A percentile compares a stretch with the other conserved stretches of the same genome.
Conservation (phyloP, 148 eudicot genomes). For the Rheum nobile region DNA sequence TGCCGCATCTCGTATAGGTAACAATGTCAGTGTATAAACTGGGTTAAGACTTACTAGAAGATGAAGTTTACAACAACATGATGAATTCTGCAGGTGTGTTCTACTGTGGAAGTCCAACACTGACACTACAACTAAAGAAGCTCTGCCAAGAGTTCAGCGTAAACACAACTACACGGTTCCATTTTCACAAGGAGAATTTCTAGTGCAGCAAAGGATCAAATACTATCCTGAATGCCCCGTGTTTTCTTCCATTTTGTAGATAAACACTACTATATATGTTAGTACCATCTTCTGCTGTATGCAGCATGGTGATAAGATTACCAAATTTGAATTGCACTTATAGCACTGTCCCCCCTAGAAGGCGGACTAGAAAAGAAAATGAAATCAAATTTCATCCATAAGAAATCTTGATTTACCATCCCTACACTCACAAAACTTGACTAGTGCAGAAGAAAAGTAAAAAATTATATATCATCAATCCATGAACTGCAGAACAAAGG, state of each 20-base stretch:
- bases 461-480: not conserved
- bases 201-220: slow-evolving; percentile 14
- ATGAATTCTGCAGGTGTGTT: slow-evolving; percentile 65
- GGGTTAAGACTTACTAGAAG: not conserved
- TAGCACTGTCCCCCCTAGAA: no score
- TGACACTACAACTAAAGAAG: slow-evolving; percentile 46
- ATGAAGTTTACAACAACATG: not conserved
- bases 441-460: not conserved
- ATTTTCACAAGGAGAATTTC: slow-evolving; percentile 93
- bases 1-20: slow-evolving; percentile 55
- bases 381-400: no score
- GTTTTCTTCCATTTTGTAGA: slow-evolving; percentile 14
- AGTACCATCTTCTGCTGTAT: not conserved
- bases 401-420: no score
- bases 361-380: no score
- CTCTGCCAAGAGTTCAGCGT: slow-evolving; percentile 81
- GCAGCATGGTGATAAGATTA: not conserved
- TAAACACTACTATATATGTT: not conserved
- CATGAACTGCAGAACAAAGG: not conserved
- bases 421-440: no score
- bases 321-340: no score
- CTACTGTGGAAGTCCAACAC: slow-evolving; percentile 80
- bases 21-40: not conserved
- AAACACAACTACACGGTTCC: slow-evolving; percentile 58
- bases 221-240: not conserved